These are phyloP conservation scores for Quercus aquifolioides DNA, from an alignment of 306 rosid genomes.

Conservation along the genomic window DNA sequence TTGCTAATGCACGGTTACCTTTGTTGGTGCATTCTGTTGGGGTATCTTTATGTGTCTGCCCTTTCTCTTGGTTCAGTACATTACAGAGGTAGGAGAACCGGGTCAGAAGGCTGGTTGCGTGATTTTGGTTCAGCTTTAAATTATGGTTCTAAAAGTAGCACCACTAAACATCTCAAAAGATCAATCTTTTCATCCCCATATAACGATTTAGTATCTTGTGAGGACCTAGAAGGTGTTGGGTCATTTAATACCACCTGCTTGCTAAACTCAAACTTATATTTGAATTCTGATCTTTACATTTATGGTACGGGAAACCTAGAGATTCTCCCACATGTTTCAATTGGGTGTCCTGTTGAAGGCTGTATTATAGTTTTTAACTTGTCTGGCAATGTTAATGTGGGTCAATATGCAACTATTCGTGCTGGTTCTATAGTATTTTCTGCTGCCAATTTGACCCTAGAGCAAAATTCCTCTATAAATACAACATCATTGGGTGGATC, in stretches of 20 bases:
- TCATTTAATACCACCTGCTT: conserved; percentile 90
- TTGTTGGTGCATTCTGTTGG: conserved; percentile 61
- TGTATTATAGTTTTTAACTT: conserved; percentile 68
- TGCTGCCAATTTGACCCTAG: conserved; percentile 78
- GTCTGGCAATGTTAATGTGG: conserved; percentile 89
- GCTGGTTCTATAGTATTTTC: conserved; percentile 85
- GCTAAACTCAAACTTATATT: conserved; percentile 61
- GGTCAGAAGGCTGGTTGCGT: conserved; percentile 32
- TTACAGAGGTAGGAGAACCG: conserved; percentile 30
- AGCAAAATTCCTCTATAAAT: conserved; percentile 55
- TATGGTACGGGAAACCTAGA: conserved; percentile 89
- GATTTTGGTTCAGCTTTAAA: conserved; percentile 33
- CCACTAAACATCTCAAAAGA: conserved; percentile 20
- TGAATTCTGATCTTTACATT: conserved; percentile 59
- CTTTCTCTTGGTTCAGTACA: conserved; percentile 45
- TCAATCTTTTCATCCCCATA: conserved; percentile 31
- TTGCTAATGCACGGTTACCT: conserved; percentile 45
- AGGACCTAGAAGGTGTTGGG: conserved; percentile 92
- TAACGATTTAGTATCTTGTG: conserved; percentile 57
- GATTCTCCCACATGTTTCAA: conserved; percentile 76
- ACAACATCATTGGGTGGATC: conserved; percentile 85
- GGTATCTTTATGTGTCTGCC: conserved; percentile 44
- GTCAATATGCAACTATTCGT: conserved; percentile 64
- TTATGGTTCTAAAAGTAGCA: conserved; percentile 32
- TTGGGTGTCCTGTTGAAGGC: conserved; percentile 72